Base-by-base conservation (phyloP, 495 filamentous ascomycete species). In the Poronia punctata region DNA sequence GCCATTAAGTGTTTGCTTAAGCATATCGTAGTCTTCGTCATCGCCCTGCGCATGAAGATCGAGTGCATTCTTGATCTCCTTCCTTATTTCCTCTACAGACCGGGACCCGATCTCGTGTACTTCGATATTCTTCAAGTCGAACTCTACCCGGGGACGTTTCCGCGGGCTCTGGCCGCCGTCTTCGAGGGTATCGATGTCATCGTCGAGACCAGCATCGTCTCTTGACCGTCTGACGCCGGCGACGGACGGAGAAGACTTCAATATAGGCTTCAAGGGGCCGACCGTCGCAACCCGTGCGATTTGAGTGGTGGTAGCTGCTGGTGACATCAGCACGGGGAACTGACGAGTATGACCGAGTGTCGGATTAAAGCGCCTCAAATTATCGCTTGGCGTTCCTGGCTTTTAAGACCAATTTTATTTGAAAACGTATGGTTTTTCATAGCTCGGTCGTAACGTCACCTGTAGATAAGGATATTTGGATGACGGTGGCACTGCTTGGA, bases 31-130 rank as follows among this genome's bases (percentile, higher is more conserved):
- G 33, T 71, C 76, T 37, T 78, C 74, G 43, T 76, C 80, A 48
- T 89, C 83, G 35, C 79, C 78, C 19, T 70, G 66, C 52, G 71
- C 64, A 52, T 86, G 79, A 5, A 59, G 66, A 48, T 88, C 79
- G 11, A 96, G 72, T 1, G 83, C 86, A 43, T 77, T 71, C 53
- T 72, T 74, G 22, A 94, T 80, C 47, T 90, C 84, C 27, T 82
- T 78, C 70, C 74, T 87, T 72, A 57, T 79, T 64, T 62, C 72
- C 47, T 67, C 65, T 12, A 72, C 41, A 14, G 59, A 62, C 43
- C 68, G 59, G 40, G 55, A 43, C 33, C 61, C 59, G 26, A 72
- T 60, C 23, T 80, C 68, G 39, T 74, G 70, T 26, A 83, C 58
- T 46, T 82, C 73, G 51, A 84, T 76, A 28, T 88, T 75, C 17